Conservation (phyloP, 768 basidiomycete species). For the Auriscalpium vulgare region DNA sequence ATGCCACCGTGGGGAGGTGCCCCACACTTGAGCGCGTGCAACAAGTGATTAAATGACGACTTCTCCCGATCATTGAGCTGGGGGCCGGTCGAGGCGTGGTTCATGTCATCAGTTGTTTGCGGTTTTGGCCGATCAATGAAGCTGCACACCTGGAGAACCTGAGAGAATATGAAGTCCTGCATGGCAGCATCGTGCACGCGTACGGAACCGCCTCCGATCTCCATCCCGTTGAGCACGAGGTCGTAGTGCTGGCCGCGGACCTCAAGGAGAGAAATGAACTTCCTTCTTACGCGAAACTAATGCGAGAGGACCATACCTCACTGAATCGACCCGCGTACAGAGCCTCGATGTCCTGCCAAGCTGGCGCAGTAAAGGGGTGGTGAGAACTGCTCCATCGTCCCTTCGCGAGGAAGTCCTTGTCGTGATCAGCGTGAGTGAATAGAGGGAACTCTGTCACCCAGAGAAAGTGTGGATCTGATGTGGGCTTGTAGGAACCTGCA, state of each 20-base stretch:
- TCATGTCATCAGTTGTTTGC: no score
- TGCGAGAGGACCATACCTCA: slow-evolving; percentile 23
- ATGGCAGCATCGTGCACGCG: slow-evolving; percentile 83
- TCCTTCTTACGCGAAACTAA: slow-evolving; percentile 23
- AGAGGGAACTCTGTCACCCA: slow-evolving; percentile 97
- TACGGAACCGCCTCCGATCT: slow-evolving; percentile 92
- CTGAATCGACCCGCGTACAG: slow-evolving; percentile 66
- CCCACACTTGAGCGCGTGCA: slow-evolving; percentile 82
- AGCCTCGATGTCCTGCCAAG: slow-evolving; percentile 78
- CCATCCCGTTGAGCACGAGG: slow-evolving; percentile 87
- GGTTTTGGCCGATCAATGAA: no score
- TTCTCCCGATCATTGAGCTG: slow-evolving; percentile 72
- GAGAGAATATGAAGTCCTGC: slow-evolving; percentile 75
- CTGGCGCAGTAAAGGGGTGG: slow-evolving; percentile 95
- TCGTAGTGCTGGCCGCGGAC: slow-evolving; percentile 96
- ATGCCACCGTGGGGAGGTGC: slow-evolving; percentile 96
- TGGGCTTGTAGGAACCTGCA: slow-evolving; percentile 49
- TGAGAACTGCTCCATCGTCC: slow-evolving; percentile 91
- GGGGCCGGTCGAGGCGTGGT: background rate
- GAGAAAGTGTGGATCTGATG: slow-evolving; percentile 68
- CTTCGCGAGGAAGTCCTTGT: slow-evolving; percentile 79
- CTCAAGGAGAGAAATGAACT: slow-evolving; percentile 29
- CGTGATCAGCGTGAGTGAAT: slow-evolving; percentile 78
- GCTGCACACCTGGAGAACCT: slow-evolving; percentile 62
- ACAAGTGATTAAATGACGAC: slow-evolving; percentile 70